Evolutionary conservation across 805 yeast species (phyloP).

Genomic region (Candida stauntonica): DNA sequence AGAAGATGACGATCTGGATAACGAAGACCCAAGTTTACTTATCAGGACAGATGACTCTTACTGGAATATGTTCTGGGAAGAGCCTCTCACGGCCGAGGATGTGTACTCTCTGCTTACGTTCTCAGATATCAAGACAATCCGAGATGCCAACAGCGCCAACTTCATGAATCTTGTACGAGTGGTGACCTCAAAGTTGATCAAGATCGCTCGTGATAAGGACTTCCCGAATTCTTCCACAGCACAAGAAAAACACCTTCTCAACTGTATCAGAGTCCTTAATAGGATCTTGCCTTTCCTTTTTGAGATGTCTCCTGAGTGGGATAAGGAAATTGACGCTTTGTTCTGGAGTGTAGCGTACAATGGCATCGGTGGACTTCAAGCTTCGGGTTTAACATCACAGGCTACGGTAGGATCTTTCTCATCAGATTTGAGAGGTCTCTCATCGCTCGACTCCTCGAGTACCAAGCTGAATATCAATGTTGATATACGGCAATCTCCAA

Average conservation of each 20-base stretch:
- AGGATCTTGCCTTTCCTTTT: slow-evolving; percentile 62
- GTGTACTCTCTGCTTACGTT: slow-evolving; percentile 53
- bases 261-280: slow-evolving; percentile 61
- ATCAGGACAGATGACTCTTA: slow-evolving; percentile 33
- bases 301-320: slow-evolving; percentile 40
- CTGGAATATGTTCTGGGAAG: slow-evolving; percentile 45
- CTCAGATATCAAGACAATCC: slow-evolving; percentile 52
- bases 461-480: slow-evolving; percentile 19
- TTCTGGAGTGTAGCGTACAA: slow-evolving; percentile 40
- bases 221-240: slow-evolving; percentile 26
- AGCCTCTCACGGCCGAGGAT: slow-evolving; percentile 51
- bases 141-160: slow-evolving; percentile 54
- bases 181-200: slow-evolving; percentile 30
- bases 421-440: slow-evolving; percentile 18
- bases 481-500: slow-evolving; percentile 10
- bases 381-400: slow-evolving; percentile 7
- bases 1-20: slow-evolving; percentile 8
- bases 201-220: slow-evolving; percentile 18
- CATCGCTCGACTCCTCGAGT: slow-evolving; percentile 16
- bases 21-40: slow-evolving; percentile 12
- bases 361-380: slow-evolving; percentile 2
- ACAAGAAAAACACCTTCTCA: slow-evolving; percentile 39
- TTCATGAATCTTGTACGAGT: slow-evolving; percentile 49
- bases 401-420: slow-evolving; percentile 29
- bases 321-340: slow-evolving; percentile 31